phyloP scores from a whole-genome alignment of 495 filamentous ascomycete genomes.

The Penicillium daleae region DNA sequence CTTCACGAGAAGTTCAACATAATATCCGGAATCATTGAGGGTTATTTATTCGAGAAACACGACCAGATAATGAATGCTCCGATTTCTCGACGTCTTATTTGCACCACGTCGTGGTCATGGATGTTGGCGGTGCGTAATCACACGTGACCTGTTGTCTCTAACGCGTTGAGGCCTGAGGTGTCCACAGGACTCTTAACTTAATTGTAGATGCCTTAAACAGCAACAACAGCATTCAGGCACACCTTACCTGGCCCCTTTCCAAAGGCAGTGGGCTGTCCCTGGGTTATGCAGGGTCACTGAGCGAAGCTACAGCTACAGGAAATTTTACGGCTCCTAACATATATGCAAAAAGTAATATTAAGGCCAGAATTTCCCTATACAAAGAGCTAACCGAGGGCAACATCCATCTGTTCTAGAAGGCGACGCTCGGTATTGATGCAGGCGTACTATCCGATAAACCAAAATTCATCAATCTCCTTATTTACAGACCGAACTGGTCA shows the following conservation, averaged over 20 bases:
- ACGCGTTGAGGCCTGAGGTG: not conserved
- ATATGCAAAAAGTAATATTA: slow-evolving; percentile 2
- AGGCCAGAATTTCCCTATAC: not conserved
- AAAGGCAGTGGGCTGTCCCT: too few relatives aligned
- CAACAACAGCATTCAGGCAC: too few relatives aligned
- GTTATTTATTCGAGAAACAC: not conserved
- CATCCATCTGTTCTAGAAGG: not conserved
- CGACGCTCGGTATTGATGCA: not conserved
- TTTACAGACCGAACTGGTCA: slow-evolving; percentile 59
- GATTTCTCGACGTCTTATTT: not conserved
- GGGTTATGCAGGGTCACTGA: too few relatives aligned
- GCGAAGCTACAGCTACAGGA: not conserved
- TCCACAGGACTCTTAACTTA: too few relatives aligned
- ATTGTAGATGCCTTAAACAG: too few relatives aligned
- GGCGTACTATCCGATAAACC: not conserved
- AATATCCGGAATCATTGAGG: not conserved
- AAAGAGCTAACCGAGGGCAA: not conserved
- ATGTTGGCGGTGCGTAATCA: not conserved
- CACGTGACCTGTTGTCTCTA: not conserved
- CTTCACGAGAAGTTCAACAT: not conserved
- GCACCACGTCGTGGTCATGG: slow-evolving; percentile 9
- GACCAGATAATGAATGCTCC: not conserved
- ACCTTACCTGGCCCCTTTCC: too few relatives aligned
- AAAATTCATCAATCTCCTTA: not conserved
- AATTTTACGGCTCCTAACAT: not conserved